Conservation (phyloP, 78 protist genomes). For the Blattamonas nauphoetae region DNA sequence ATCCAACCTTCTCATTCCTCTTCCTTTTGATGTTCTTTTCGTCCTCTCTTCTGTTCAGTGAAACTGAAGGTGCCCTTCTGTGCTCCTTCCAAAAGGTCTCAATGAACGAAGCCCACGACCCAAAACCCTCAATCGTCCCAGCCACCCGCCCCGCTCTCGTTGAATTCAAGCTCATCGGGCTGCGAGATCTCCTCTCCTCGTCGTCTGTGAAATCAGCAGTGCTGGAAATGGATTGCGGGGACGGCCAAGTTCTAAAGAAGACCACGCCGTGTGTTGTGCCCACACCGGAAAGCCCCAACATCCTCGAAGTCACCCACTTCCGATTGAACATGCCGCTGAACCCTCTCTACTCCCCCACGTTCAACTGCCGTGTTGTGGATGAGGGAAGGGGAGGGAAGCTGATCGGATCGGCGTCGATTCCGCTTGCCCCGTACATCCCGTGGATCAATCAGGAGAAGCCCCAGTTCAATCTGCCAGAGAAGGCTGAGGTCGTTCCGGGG, state of each 20-base stretch:
- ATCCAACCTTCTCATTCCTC: too few species aligned
- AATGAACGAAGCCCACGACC: neutral
- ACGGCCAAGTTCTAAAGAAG: neutral
- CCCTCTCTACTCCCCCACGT: neutral
- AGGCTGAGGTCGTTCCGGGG: constrained; percentile 3
- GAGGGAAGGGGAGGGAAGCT: neutral
- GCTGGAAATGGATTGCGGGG: neutral
- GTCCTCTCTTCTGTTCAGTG: too few species aligned
- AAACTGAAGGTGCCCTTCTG: neutral
- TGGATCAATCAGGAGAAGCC: constrained; percentile 11
- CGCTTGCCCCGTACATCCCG: constrained; percentile 15
- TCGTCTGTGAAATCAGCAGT: neutral
- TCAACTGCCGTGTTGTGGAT: neutral
- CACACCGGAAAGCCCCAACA: neutral
- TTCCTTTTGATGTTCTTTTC: too few species aligned
- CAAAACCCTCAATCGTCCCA: neutral
- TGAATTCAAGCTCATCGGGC: constrained; percentile 6
- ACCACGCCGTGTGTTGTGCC: neutral
- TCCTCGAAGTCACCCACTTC: constrained; percentile 11
- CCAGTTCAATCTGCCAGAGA: neutral
- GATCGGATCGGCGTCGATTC: constrained; percentile 11
- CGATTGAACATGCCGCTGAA: constrained; percentile 5
- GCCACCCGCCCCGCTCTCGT: constrained; percentile 1
- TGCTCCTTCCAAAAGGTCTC: constrained; percentile 12
- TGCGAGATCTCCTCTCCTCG: neutral